These are phyloP conservation scores for Cerrena zonata DNA, from an alignment of 1,284 basidiomycete species.

Conservation along the genomic window DNA sequence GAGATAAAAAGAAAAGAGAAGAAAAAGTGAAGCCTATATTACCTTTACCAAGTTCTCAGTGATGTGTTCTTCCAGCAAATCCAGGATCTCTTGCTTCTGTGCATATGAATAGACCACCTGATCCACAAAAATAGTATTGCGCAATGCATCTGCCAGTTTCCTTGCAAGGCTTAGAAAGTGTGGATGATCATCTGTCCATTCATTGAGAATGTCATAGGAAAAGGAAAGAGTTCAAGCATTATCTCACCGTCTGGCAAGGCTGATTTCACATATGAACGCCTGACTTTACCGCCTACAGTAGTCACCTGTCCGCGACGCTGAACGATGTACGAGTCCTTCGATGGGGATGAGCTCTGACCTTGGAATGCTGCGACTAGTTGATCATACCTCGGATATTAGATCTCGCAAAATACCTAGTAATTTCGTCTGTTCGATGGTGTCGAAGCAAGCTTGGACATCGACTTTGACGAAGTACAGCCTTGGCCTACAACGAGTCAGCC, in stretches of 20 bases:
- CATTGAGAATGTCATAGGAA: too few relatives aligned
- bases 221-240: neutral
- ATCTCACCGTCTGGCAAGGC: conserved; percentile 61
- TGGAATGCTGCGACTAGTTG: neutral
- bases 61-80: conserved; percentile 83
- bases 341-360: neutral
- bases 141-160: conserved; percentile 58
- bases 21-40: conserved; percentile 2
- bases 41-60: conserved; percentile 88
- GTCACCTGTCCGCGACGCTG: conserved; percentile 62
- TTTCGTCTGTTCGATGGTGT: conserved; percentile 89
- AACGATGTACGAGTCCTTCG: conserved; percentile 58
- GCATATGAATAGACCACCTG: conserved; percentile 65
- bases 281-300: conserved; percentile 44
- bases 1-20: neutral
- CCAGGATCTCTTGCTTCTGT: conserved; percentile 56
- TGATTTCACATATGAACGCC: conserved; percentile 51
- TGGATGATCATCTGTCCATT: conserved; percentile 66
- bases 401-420: conserved; percentile 73
- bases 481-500: conserved; percentile 47
- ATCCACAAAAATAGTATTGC: conserved; percentile 82
- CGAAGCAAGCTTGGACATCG: conserved; percentile 93
- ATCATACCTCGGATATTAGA: conserved; percentile 65
- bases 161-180: conserved; percentile 68
- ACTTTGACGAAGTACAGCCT: conserved; percentile 92